Evolutionary conservation across 1,284 basidiomycete genomes (phyloP).

Genomic region (Marasmius fiardii): DNA sequence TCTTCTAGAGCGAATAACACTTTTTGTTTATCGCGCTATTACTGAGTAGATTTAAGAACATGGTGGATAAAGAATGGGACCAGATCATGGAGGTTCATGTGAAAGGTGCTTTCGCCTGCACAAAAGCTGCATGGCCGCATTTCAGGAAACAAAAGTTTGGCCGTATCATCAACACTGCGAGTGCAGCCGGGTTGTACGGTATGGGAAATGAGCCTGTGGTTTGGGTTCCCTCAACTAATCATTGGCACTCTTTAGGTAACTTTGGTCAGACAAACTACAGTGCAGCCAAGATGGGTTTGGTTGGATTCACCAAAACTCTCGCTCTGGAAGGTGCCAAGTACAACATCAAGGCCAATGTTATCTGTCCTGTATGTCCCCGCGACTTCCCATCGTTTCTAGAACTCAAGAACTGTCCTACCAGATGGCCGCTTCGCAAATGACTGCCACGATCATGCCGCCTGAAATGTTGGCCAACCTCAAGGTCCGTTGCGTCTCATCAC

Average conservation of each 20-base stretch:
- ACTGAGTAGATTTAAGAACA: constrained; percentile 77
- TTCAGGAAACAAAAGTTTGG: constrained; percentile 96
- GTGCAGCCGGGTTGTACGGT: constrained; percentile 85
- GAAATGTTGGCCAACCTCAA: constrained; percentile 93
- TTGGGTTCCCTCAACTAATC: not conserved
- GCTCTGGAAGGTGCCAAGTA: constrained; percentile 92
- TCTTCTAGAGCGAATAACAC: not conserved
- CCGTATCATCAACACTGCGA: constrained; percentile 89
- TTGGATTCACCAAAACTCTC: constrained; percentile 91
- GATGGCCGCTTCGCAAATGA: constrained; percentile 94
- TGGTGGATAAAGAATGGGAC: constrained; percentile 89
- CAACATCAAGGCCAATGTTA: constrained; percentile 83
- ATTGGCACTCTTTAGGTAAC: constrained; percentile 60
- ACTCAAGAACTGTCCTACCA: constrained; percentile 27
- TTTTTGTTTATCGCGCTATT: not conserved
- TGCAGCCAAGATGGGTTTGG: constrained; percentile 87
- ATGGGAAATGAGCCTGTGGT: constrained; percentile 14
- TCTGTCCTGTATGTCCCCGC: constrained; percentile 77
- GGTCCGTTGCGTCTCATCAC: constrained; percentile 32
- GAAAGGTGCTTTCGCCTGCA: constrained; percentile 93
- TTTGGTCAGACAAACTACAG: constrained; percentile 96
- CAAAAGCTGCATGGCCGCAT: constrained; percentile 94
- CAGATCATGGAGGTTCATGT: constrained; percentile 88
- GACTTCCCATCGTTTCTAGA: not conserved
- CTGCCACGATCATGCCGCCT: constrained; percentile 94